Percentiles rank a stretch among this genome's conserved stretches.
phyloP scores from a whole-genome alignment of 2,329 filamentous ascomycete genomes.

The Pyrenophora seminiperda region DNA sequence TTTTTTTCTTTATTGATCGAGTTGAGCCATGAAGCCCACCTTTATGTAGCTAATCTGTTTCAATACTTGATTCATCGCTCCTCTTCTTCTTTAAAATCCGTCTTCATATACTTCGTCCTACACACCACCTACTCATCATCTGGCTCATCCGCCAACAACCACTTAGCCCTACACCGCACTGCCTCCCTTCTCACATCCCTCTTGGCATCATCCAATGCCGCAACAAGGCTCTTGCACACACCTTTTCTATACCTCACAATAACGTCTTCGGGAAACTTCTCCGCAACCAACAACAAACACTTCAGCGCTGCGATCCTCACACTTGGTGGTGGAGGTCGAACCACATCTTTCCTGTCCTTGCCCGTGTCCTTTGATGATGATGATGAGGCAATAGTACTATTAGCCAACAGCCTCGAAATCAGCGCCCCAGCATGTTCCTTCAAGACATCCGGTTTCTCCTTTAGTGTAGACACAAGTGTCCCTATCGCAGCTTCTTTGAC shows the following conservation, averaged over 20 bases:
- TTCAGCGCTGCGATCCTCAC: slow-evolving; percentile 56
- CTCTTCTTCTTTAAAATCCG: too few relatives aligned
- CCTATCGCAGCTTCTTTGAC: slow-evolving; percentile 66
- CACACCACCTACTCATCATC: slow-evolving; percentile 53
- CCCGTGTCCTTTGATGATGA: too few relatives aligned
- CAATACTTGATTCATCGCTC: too few relatives aligned
- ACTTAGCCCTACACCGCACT: slow-evolving; percentile 64
- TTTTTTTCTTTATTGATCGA: too few relatives aligned
- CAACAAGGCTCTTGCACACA: slow-evolving; percentile 61
- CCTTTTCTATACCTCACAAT: slow-evolving; percentile 62
- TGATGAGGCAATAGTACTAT: slow-evolving; percentile 26
- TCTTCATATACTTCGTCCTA: too few relatives aligned
- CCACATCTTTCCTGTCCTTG: slow-evolving; percentile 12
- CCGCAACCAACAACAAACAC: slow-evolving; percentile 56
- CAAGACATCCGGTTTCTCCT: slow-evolving; percentile 59
- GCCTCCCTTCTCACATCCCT: slow-evolving; percentile 66
- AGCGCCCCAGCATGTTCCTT: slow-evolving; percentile 64
- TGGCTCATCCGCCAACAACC: slow-evolving; percentile 64
- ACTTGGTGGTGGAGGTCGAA: slow-evolving; percentile 36
- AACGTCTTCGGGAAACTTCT: slow-evolving; percentile 55
- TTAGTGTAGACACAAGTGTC: slow-evolving; percentile 63
- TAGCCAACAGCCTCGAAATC: slow-evolving; percentile 61
- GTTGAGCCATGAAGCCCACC: too few relatives aligned
- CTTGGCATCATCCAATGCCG: slow-evolving; percentile 66
- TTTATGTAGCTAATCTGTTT: too few relatives aligned